Conservation (phyloP, 1,139 yeast genomes). For the Zygoascus meyerae region DNA sequence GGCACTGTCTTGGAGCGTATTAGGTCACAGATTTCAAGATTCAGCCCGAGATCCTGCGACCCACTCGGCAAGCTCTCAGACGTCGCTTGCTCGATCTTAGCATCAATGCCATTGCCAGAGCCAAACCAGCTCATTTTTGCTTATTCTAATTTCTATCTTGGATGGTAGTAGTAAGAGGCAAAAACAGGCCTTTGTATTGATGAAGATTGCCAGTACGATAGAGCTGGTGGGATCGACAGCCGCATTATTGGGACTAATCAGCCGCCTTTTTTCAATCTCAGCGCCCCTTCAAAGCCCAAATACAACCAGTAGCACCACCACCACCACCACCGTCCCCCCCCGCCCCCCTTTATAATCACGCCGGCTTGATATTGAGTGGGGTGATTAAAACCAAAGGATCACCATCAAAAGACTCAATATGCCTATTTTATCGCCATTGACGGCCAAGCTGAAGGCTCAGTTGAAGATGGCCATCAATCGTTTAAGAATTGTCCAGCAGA, state of each 20-base stretch:
- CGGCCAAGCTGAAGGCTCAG: slow-evolving; percentile 55
- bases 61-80: slow-evolving; percentile 90
- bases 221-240: no score
- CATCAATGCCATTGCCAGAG: slow-evolving; percentile 49
- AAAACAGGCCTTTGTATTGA: no score
- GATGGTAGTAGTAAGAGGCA: no score
- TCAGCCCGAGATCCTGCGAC: slow-evolving; percentile 72
- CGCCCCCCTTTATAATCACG: no score
- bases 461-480: slow-evolving; percentile 78
- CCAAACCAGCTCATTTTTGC: slow-evolving; percentile 54
- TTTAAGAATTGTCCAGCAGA: slow-evolving; percentile 72
- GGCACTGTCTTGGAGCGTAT: slow-evolving; percentile 80
- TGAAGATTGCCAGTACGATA: no score
- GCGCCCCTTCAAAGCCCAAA: no score
- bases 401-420: not conserved
- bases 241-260: no score
- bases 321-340: no score
- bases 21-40: slow-evolving; percentile 82
- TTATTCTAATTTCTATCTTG: no score
- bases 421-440: slow-evolving; percentile 1
- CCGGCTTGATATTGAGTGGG: no score
- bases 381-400: not conserved
- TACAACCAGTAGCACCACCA: no score
- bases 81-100: slow-evolving; percentile 69
- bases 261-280: no score